Percentiles rank a stretch among this genome's conserved stretches.
phyloP scores from a whole-genome alignment of 108 stramenopile species.

The Schizochytrium sp. region DNA sequence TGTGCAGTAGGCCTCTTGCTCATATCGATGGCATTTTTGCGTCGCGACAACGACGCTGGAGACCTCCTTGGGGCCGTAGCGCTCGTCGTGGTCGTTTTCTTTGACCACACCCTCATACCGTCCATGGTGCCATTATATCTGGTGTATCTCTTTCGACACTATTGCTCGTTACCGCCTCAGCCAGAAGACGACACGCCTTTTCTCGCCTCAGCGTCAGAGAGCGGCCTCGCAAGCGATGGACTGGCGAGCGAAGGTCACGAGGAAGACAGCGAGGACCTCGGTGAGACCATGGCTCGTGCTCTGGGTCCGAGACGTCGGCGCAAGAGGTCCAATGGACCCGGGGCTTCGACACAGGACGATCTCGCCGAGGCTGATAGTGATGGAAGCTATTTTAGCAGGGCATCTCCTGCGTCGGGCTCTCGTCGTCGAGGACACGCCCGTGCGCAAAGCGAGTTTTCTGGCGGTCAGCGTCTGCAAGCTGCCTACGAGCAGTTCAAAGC shows the following conservation, averaged over 20 bases:
- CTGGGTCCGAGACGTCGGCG: neutral
- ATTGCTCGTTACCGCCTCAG: neutral
- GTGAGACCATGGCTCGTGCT: neutral
- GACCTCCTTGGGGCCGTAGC: neutral
- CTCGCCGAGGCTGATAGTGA: no score
- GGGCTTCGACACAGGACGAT: no score
- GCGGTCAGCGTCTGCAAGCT: neutral
- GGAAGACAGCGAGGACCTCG: neutral
- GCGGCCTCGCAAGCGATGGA: neutral
- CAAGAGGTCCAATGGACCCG: neutral
- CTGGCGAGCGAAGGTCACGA: neutral
- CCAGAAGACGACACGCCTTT: no score
- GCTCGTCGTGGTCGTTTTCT: neutral
- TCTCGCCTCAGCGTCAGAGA: neutral
- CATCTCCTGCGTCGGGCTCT: no score
- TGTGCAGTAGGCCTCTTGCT: neutral
- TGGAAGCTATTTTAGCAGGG: no score
- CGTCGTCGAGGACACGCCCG: neutral
- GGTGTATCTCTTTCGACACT: neutral
- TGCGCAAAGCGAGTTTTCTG: neutral
- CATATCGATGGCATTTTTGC: neutral
- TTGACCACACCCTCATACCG: neutral
- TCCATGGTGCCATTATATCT: neutral
- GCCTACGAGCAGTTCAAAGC: neutral
- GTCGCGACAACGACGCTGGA: neutral